Conservation (phyloP, 805 yeast species). For the Saturnispora quitensis region DNA sequence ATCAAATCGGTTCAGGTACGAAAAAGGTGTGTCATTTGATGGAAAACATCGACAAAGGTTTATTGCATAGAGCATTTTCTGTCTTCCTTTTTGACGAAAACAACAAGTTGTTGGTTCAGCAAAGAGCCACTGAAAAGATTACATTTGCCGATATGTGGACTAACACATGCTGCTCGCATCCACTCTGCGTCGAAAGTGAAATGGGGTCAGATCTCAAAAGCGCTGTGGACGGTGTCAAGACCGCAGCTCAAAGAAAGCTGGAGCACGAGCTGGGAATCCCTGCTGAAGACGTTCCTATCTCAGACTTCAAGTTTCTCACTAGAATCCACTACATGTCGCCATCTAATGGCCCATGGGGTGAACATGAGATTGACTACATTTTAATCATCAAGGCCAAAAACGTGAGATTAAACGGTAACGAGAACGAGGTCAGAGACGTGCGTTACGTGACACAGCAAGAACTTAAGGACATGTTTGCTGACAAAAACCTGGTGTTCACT, state of each 20-base stretch:
- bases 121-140: conserved; percentile 92
- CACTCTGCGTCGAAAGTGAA: conserved; percentile 75
- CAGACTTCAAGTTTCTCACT: conserved; percentile 72
- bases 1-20: conserved; percentile 87
- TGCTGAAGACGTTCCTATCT: conserved; percentile 47
- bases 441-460: conserved; percentile 64
- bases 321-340: conserved; percentile 94
- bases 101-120: conserved; percentile 75
- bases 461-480: conserved; percentile 68
- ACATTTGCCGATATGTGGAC: conserved; percentile 98
- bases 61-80: conserved; percentile 91
- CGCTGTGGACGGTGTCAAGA: conserved; percentile 69
- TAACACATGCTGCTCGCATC: conserved; percentile 98
- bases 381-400: conserved; percentile 55
- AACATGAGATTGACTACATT: conserved; percentile 95
- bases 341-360: conserved; percentile 81
- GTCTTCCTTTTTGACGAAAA: conserved; percentile 84
- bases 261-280: conserved; percentile 87
- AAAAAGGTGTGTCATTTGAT: conserved; percentile 84
- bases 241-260: conserved; percentile 87
- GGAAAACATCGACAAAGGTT: conserved; percentile 77
- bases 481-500: conserved; percentile 59
- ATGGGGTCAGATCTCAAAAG: conserved; percentile 53
- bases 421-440: conserved; percentile 79
- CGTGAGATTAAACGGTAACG: conserved; percentile 42